A percentile compares a stretch with the other conserved stretches of the same genome.
Conservation (phyloP, 345 rosid species). For the Acer negundo region DNA sequence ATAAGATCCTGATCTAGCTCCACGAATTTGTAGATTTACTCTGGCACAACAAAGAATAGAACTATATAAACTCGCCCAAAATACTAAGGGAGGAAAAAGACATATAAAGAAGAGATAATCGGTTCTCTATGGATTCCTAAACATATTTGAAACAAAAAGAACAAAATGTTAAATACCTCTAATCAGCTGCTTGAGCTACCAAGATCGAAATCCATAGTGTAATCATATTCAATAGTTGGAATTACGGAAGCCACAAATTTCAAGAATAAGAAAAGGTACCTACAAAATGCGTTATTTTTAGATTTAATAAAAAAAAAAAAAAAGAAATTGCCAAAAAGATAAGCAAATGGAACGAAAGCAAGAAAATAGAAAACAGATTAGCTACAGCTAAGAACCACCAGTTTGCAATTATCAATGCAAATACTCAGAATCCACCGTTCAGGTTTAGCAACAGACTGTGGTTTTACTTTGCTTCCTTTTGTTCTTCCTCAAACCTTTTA, state of each 20-base stretch:
- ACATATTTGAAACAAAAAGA: neutral
- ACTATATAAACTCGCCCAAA: neutral
- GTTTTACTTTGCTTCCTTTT: neutral
- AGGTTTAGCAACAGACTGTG: neutral
- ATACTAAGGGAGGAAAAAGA: neutral
- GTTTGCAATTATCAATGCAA: neutral
- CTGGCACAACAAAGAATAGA: neutral
- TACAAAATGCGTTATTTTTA: slow-evolving; percentile 20
- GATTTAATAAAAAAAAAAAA: neutral
- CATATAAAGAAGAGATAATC: neutral
- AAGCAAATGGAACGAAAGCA: neutral
- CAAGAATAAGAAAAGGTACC: slow-evolving; percentile 92
- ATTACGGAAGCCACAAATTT: slow-evolving; percentile 93
- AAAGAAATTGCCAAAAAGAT: neutral
- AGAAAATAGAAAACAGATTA: neutral
- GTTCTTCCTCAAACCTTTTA: neutral
- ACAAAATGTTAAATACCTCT: slow-evolving; percentile 23
- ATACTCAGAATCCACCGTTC: neutral
- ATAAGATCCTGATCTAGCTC: neutral
- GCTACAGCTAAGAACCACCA: neutral
- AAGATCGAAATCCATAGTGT: slow-evolving; percentile 94
- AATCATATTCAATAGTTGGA: slow-evolving; percentile 93
- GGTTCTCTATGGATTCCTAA: neutral
- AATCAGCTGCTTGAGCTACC: slow-evolving; percentile 78
- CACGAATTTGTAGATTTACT: neutral